Conservation (phyloP, 208 protist genomes). For the Kentomonas sorsogonicus region DNA sequence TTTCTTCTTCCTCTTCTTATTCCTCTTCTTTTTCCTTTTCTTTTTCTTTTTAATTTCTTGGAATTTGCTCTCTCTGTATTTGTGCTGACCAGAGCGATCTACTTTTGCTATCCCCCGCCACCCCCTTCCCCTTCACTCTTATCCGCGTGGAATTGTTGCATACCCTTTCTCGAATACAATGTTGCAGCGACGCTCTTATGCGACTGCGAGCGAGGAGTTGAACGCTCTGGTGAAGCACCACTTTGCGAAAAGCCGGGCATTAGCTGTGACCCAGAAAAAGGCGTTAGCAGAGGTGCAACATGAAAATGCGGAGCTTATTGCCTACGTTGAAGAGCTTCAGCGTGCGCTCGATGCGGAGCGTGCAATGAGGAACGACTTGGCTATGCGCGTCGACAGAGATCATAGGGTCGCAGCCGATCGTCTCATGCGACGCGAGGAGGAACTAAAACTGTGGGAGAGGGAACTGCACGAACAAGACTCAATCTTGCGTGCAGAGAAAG, state of each 20-base stretch:
- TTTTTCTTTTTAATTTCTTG: constrained; percentile 3
- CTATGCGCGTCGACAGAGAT: too few species aligned
- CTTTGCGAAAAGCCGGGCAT: constrained; percentile 64
- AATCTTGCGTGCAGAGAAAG: too few species aligned
- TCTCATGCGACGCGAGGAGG: too few species aligned
- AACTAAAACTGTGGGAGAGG: too few species aligned
- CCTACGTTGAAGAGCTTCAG: too few species aligned
- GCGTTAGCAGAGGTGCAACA: too few species aligned
- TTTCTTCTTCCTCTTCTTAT: not conserved
- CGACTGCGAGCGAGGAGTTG: constrained; percentile 36
- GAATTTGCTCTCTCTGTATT: not conserved
- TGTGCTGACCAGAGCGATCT: not conserved
- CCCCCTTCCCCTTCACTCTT: not conserved
- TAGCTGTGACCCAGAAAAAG: constrained; percentile 39
- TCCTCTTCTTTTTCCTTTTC: not conserved
- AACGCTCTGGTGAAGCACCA: constrained; percentile 69
- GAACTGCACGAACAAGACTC: too few species aligned
- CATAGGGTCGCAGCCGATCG: too few species aligned
- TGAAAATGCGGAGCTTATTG: too few species aligned
- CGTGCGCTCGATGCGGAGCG: too few species aligned
- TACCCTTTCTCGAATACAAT: constrained; percentile 59
- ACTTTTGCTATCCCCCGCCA: not conserved
- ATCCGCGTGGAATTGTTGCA: constrained; percentile 67
- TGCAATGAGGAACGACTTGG: too few species aligned
- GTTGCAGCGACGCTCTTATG: constrained; percentile 47